phyloP scores from a whole-genome alignment of 164 flowering plant genomes.

The Santalum album region DNA sequence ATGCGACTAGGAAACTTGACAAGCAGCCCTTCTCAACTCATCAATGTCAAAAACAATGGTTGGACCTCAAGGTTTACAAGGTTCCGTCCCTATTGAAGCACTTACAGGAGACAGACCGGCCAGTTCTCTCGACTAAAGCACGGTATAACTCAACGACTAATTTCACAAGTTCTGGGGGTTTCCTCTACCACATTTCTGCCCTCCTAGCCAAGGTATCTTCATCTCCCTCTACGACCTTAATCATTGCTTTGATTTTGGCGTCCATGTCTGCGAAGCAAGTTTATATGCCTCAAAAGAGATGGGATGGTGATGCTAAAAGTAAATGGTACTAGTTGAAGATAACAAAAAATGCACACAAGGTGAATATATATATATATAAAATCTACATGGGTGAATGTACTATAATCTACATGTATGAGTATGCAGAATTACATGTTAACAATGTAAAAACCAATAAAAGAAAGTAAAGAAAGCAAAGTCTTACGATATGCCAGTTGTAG shows the following conservation, averaged over 20 bases:
- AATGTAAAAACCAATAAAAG: no score
- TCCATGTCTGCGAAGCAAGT: conserved; percentile 46
- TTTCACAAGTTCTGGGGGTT: conserved; percentile 71
- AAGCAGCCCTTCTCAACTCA: no score
- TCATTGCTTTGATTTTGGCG: conserved; percentile 53
- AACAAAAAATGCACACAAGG: no score
- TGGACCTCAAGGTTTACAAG: conserved; percentile 34
- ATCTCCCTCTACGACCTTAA: conserved; percentile 64
- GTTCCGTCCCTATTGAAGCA: conserved; percentile 25
- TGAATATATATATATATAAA: no score
- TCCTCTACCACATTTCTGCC: conserved; percentile 72
- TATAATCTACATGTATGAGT: no score
- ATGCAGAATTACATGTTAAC: no score
- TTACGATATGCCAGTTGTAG: no score
- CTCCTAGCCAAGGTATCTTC: conserved; percentile 76
- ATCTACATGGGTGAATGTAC: no score
- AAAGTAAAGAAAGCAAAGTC: no score
- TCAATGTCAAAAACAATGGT: conserved; percentile 27
- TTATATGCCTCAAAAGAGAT: not conserved
- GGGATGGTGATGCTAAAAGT: no score
- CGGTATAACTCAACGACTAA: conserved; percentile 70
- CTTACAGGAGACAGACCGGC: conserved; percentile 35
- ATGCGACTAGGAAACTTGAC: no score
- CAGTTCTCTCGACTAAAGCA: conserved; percentile 56
- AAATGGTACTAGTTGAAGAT: no score